phyloP scores from a whole-genome alignment of 108 stramenopile species.

The Phaeodactylum tricornutum region DNA sequence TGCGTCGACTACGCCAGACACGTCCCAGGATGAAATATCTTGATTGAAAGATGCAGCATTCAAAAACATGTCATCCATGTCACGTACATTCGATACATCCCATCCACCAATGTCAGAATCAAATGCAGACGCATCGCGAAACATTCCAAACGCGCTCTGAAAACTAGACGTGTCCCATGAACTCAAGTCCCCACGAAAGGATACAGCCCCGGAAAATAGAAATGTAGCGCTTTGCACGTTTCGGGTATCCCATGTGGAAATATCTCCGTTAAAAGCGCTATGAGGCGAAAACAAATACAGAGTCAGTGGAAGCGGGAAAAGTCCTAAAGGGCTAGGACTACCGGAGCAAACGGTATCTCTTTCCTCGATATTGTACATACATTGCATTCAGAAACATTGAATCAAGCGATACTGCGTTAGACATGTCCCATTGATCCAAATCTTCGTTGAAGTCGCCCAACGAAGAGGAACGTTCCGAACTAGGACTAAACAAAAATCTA shows the following conservation, averaged over 20 bases:
- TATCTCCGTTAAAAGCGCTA: slow-evolving; percentile 1
- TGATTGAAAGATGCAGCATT: not conserved
- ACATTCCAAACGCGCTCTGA: not conserved
- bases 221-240: not conserved
- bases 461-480: no score
- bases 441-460: slow-evolving; percentile 5
- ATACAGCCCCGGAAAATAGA: not conserved
- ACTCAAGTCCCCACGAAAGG: no score
- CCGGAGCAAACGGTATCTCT: no score
- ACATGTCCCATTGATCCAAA: slow-evolving; percentile 7
- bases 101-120: slow-evolving; percentile 15
- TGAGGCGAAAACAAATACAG: no score
- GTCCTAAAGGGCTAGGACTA: no score
- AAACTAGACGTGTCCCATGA: not conserved
- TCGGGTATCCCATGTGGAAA: not conserved
- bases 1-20: slow-evolving; percentile 9
- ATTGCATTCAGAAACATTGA: no score
- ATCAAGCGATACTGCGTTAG: slow-evolving; percentile 1
- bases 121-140: not conserved
- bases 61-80: slow-evolving; percentile 10
- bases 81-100: slow-evolving; percentile 10
- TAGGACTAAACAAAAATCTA: not conserved
- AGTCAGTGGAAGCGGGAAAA: no score
- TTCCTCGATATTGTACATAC: no score
- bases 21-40: slow-evolving; percentile 11